Evolutionary conservation across 805 yeast species (phyloP), one percentile per base, ranked within the genome.

Genomic region (Kregervanrija delftensis): DNA sequence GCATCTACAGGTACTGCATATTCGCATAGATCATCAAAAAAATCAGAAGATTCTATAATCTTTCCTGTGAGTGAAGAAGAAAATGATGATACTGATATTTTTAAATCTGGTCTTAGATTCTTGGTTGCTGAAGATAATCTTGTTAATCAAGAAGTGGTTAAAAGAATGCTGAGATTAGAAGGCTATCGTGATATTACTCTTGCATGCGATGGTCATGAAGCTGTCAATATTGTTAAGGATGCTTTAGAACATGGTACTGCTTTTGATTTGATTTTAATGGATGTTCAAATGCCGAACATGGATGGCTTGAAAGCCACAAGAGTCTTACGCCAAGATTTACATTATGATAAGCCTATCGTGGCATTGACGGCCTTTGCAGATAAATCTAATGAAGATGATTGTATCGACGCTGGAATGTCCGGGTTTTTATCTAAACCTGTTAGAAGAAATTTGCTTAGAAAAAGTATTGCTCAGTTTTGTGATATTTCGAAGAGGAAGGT

Each of bases 331-430:
- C 64, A 69, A 13, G 81, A 83, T 37, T 61, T 85, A 48, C 67
- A 73, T 5, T 86, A 76, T 57, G 59, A 60, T 1, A 74, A 76
- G 6, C 97, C 97, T 0, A 89, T 93, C 46, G 93, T 91, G 34
- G 98, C 97, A 0, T 73, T 91, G 44, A 90, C 98, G 0, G 98
- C 97, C 1, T 91, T 85, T 69, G 96, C 97, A 0, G 97, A 91
- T 63, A 88, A 86, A 50, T 81, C 90, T 39, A 91, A 90, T 56
- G 89, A 85, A 35, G 81, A 80, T 53, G 95, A 80, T 48, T 90
- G 98, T 62, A 60, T 86, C 46, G 83, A 79, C 14, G 81, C 84
- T n/a, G 98, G 98, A 3, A 93, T 91, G 98, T 72, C 82, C 51
- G 95, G 93, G 12, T 91, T 91, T 63, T 70, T 91, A 50, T 76